phyloP scores from a whole-genome alignment of 2,329 filamentous ascomycete species.

The Trichophyton rubrum region DNA sequence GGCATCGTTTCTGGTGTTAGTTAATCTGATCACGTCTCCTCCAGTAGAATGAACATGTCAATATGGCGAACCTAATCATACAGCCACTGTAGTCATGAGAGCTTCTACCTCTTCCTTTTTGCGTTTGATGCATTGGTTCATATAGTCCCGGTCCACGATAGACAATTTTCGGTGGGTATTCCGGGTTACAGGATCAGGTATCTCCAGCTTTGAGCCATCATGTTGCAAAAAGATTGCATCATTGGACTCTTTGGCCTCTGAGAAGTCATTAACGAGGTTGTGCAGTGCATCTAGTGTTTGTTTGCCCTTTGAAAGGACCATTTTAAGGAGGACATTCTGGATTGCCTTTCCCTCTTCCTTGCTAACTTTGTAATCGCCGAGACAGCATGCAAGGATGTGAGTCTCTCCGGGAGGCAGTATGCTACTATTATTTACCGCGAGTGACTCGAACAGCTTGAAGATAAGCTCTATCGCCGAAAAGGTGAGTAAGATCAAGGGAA shows the following conservation, averaged over 20 bases:
- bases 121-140: background rate
- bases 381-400: background rate
- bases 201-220: background rate
- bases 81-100: background rate
- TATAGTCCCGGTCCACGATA: background rate
- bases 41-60: too few relatives aligned
- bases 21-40: too few relatives aligned
- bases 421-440: background rate
- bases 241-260: background rate
- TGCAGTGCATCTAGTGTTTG: background rate
- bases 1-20: too few relatives aligned
- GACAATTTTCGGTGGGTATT: background rate
- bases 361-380: slow-evolving; percentile 5
- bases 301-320: slow-evolving; percentile 2
- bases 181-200: background rate
- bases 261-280: background rate
- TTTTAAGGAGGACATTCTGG: slow-evolving; percentile 4
- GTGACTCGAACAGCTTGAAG: slow-evolving; percentile 5
- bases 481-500: background rate
- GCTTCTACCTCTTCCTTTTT: slow-evolving; percentile 2
- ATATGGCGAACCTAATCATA: background rate
- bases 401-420: background rate
- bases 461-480: slow-evolving; percentile 5
- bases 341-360: slow-evolving; percentile 5
- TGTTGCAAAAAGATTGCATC: background rate